Base-by-base conservation (phyloP, 1,139 yeast species). In the Nadsonia starkeyi-henricii region DNA sequence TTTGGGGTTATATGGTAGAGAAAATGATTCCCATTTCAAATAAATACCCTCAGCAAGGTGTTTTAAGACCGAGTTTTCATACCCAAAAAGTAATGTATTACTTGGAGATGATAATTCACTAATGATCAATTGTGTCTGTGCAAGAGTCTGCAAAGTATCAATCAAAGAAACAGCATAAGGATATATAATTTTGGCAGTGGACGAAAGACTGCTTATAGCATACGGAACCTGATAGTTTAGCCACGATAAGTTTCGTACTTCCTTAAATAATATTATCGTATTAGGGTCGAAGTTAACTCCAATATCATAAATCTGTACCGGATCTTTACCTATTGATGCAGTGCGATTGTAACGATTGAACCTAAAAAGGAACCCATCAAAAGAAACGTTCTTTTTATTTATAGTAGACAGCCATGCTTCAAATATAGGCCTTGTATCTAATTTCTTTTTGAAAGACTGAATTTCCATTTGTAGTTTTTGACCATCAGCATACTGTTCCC, bases 401-500 rank as follows among this genome's bases (percentile, higher is more conserved):
- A 61, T 52, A n/a, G 50, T 47, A 1, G 55, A 26, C 1, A 55
- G 46, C 54, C 59, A 57, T 36, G 54, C 55, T 30, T 55, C 44
- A 47, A 58, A 44, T 41, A 54, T 46, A 33, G 43, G 20, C 23
- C 49, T 64, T 0, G 78, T 62, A 48, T 79, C 69, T 13, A 79
- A 64, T 45, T 70, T 74, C 20, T 69, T 64, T 18, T 70, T 58
- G 45, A 83, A 67, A 1, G 67, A 63, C 1, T 61, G 57, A 17
- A 78, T 70, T 51, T 78, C 85, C 1, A 70, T 62, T 17, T 72
- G 69, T 1, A 89, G 73, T 53, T 74, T 76, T 48, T 72, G 74
- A 0, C 96, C 96, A 46, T 81, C 80, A 0, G 89, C 78, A 56
- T 81, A 85, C 43, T 76, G 71, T 46, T 67, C 69, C 96, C 96